Conservation (phyloP, 2,329 filamentous ascomycete genomes). For the Fusarium anthophilum region DNA sequence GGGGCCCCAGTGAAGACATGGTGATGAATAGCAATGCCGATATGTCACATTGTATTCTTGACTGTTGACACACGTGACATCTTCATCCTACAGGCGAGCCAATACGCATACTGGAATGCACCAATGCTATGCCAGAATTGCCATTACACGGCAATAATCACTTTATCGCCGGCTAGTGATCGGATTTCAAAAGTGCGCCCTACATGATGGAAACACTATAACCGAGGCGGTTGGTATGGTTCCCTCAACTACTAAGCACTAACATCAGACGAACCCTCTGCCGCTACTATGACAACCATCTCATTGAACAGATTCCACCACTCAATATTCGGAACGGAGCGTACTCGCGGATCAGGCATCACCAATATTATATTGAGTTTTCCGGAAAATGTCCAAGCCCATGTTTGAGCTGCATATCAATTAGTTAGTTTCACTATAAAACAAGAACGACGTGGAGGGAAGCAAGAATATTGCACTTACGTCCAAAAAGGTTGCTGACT, state of each 20-base stretch:
- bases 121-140: neutral
- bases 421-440: neutral
- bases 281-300: neutral
- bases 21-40: neutral
- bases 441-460: no score
- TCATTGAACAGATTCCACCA: neutral
- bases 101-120: neutral
- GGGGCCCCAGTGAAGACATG: fast-evolving
- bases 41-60: neutral
- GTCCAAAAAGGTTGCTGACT: constrained; percentile 1
- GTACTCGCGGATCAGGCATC: neutral
- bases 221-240: neutral
- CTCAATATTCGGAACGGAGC: neutral
- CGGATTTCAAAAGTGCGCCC: neutral
- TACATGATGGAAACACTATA: neutral
- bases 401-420: neutral
- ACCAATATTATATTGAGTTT: neutral
- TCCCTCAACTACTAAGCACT: neutral
- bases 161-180: neutral
- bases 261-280: neutral
- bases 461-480: neutral
- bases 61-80: no score
- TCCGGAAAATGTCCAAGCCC: neutral
- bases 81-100: neutral
- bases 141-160: neutral